A percentile compares a stretch with the other conserved stretches of the same genome.
Evolutionary conservation across 129 eudicot genomes (phyloP).

Genomic region (Flaveria linearis): DNA sequence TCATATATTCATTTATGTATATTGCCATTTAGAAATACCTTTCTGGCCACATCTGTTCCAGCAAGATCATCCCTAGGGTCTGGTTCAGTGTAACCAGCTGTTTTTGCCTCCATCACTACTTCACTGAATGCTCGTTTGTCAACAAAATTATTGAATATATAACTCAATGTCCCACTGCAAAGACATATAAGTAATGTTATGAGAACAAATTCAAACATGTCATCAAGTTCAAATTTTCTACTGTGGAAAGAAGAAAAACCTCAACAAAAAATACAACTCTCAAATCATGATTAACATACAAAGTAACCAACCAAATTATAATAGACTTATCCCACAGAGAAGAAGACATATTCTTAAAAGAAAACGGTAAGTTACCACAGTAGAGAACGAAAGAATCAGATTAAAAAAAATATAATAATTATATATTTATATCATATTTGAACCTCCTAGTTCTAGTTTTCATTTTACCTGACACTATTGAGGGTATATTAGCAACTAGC

Average conservation of each 20-base stretch:
- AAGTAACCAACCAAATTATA: not conserved
- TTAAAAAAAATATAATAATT: not conserved
- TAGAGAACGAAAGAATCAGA: not conserved
- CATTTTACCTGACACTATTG: not conserved
- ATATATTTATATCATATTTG: not conserved
- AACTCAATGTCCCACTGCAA: slow-evolving; percentile 97
- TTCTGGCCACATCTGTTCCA: slow-evolving; percentile 97
- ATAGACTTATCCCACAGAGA: not conserved
- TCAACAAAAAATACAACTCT: not conserved
- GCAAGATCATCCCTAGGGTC: slow-evolving; percentile 99
- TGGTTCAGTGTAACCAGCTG: slow-evolving; percentile 96
- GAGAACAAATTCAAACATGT: slow-evolving; percentile 15
- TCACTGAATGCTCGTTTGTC: slow-evolving; percentile 73
- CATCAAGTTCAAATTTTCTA: slow-evolving; percentile 2
- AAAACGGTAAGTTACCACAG: not conserved
- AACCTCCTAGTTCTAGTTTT: not conserved
- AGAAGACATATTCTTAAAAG: not conserved
- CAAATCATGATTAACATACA: not conserved
- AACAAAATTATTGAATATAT: slow-evolving; percentile 80
- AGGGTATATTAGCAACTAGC: not conserved
- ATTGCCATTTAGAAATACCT: slow-evolving; percentile 48
- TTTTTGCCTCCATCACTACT: slow-evolving; percentile 89
- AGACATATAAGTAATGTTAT: slow-evolving; percentile 19
- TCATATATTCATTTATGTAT: not conserved
- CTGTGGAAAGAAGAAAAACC: not conserved